phyloP scores from a whole-genome alignment of 2,329 filamentous ascomycete species.

The Westerdykella aurantiaca region DNA sequence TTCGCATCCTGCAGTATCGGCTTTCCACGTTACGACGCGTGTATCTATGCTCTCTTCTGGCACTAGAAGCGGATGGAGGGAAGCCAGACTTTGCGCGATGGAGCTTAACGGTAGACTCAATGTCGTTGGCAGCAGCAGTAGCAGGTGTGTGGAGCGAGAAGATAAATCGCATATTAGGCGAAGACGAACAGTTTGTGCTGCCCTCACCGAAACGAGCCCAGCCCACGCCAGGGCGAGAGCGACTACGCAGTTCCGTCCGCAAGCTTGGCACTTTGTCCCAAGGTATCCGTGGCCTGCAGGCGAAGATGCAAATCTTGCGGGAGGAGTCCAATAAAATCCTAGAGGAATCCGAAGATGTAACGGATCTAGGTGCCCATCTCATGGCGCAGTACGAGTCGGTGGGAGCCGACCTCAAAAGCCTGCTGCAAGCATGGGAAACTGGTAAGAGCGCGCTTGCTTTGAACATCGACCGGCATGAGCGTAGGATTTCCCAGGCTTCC shows the following conservation, averaged over 20 bases:
- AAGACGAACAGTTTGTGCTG: conserved; percentile 62
- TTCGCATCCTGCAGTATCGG: conserved; percentile 61
- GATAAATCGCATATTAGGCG: conserved; percentile 63
- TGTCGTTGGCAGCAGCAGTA: conserved; percentile 58
- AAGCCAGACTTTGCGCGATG: conserved; percentile 71
- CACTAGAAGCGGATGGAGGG: conserved; percentile 75
- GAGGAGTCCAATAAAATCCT: conserved; percentile 81
- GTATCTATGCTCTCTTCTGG: conserved; percentile 81
- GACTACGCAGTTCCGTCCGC: conserved; percentile 78
- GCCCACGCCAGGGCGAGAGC: conserved; percentile 70
- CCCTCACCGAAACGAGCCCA: conserved; percentile 52
- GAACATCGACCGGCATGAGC: conserved; percentile 76
- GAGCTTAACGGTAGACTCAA: conserved; percentile 69
- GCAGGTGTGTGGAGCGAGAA: conserved; percentile 60
- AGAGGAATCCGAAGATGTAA: conserved; percentile 62
- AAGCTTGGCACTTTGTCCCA: conserved; percentile 85
- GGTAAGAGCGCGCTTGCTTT: conserved; percentile 77
- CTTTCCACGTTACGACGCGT: conserved; percentile 77
- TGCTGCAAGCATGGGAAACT: conserved; percentile 47
- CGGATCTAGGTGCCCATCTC: conserved; percentile 70
- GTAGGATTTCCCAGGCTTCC: conserved; percentile 48
- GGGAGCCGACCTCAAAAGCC: conserved; percentile 69
- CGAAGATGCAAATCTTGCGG: conserved; percentile 84
- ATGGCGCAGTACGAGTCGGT: conserved; percentile 94
- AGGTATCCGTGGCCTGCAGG: conserved; percentile 85